Percentiles rank a stretch among this genome's conserved stretches.
Conservation (phyloP, 1,284 basidiomycete species). For the Cryptococcus sp. region DNA sequence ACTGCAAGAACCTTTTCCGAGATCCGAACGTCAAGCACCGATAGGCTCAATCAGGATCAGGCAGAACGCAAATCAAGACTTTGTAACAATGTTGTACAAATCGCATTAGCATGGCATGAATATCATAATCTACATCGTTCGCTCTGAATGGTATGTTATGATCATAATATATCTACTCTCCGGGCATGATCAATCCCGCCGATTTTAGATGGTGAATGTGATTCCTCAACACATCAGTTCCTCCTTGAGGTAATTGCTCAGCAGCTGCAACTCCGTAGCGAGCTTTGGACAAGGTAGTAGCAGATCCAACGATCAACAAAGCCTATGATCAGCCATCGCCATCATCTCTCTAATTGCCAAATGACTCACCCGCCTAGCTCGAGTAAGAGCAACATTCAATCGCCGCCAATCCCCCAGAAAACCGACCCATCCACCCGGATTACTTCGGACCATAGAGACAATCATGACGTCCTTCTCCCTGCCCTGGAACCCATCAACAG, state of each 20-base stretch:
- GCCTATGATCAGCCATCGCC: constrained; percentile 15
- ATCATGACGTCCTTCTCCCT: constrained; percentile 87
- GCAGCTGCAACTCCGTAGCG: constrained; percentile 13
- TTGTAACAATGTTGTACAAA: no score
- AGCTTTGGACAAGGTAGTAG: constrained; percentile 59
- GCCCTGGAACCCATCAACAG: constrained; percentile 90
- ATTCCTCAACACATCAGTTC: constrained; percentile 36
- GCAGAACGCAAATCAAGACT: no score
- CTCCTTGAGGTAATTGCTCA: constrained; percentile 31
- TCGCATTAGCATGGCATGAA: no score
- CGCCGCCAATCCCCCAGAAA: constrained; percentile 84
- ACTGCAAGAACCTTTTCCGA: constrained; percentile 71
- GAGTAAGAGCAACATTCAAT: constrained; percentile 81
- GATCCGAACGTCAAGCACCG: constrained; percentile 54
- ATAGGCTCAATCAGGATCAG: no score
- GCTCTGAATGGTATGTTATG: no score
- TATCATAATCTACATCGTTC: no score
- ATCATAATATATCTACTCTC: no score
- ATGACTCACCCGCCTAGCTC: constrained; percentile 66
- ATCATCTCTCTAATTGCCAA: no score
- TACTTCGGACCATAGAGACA: constrained; percentile 84
- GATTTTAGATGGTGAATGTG: constrained; percentile 29
- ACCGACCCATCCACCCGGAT: constrained; percentile 67
- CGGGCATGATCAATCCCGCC: constrained; percentile 26
- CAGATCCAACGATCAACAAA: constrained; percentile 73